These are phyloP conservation scores for Yamadazyma dushanensis DNA, from an alignment of 1,139 yeast species.

Conservation along the genomic window DNA sequence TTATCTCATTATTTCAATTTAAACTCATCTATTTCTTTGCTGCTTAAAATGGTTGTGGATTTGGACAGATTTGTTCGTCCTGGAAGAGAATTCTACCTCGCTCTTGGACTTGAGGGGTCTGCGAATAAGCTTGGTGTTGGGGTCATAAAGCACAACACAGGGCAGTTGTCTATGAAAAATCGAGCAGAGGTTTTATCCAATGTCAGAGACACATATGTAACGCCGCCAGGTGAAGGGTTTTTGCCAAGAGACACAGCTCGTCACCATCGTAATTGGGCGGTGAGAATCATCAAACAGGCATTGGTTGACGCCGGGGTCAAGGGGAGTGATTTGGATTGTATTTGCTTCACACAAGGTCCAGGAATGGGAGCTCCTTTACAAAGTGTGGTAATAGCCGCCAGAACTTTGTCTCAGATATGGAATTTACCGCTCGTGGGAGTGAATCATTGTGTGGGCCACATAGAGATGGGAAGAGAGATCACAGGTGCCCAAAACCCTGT, in stretches of 20 bases:
- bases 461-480: slow-evolving; percentile 98
- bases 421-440: slow-evolving; percentile 86
- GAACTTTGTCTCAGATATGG: slow-evolving; percentile 84
- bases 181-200: slow-evolving; percentile 79
- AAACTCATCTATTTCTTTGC: background rate
- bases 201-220: slow-evolving; percentile 88
- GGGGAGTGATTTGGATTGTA: slow-evolving; percentile 72
- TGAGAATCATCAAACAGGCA: slow-evolving; percentile 68
- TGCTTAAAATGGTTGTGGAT: slow-evolving; percentile 30
- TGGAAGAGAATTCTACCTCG: slow-evolving; percentile 57
- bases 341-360: slow-evolving; percentile 96
- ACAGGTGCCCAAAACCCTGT: slow-evolving; percentile 96
- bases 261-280: slow-evolving; percentile 96
- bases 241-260: slow-evolving; percentile 94
- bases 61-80: slow-evolving; percentile 40
- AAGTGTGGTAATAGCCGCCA: slow-evolving; percentile 88
- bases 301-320: slow-evolving; percentile 61
- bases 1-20: slow-evolving; percentile 1
- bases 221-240: slow-evolving; percentile 99
- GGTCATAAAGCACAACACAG: slow-evolving; percentile 67
- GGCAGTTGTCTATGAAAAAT: slow-evolving; percentile 50
- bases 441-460: slow-evolving; percentile 96
- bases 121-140: slow-evolving; percentile 97
- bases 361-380: slow-evolving; percentile 99
- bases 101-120: slow-evolving; percentile 93